Evolutionary conservation across 2,329 filamentous ascomycete genomes (phyloP).

Genomic region (Tolypocladium tundrense): DNA sequence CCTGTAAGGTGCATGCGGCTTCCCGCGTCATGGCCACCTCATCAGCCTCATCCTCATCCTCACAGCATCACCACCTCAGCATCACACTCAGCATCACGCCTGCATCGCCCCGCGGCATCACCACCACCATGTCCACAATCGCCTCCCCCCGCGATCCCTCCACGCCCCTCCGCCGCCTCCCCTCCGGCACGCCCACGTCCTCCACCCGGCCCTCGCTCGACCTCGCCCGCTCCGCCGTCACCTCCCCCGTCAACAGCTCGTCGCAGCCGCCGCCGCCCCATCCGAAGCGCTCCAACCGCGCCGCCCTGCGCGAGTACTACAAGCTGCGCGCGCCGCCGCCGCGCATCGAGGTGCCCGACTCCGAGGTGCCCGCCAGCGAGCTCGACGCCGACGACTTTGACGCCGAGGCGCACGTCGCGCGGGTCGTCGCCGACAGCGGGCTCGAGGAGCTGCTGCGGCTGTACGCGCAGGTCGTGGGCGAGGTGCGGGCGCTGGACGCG

Average conservation of each 20-base stretch:
- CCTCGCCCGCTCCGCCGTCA: slow-evolving; percentile 46
- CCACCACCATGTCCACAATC: slow-evolving; percentile 49
- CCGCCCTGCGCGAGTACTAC: slow-evolving; percentile 89
- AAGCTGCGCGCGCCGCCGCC: slow-evolving; percentile 48
- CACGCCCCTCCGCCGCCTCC: slow-evolving; percentile 45
- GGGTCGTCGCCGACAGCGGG: slow-evolving; percentile 49
- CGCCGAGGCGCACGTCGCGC: slow-evolving; percentile 55
- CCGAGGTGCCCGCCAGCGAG: slow-evolving; percentile 55
- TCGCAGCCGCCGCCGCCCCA: slow-evolving; percentile 23
- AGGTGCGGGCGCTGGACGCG: slow-evolving; percentile 83
- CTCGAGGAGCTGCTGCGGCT: slow-evolving; percentile 59
- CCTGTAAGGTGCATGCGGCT: not conserved
- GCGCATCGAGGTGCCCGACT: slow-evolving; percentile 34
- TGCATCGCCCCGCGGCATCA: too few species aligned
- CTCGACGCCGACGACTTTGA: slow-evolving; percentile 68
- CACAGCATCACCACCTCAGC: too few species aligned
- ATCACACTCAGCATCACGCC: not conserved
- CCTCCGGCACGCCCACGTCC: slow-evolving; percentile 55
- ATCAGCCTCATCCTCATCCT: not conserved
- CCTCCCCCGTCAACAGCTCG: slow-evolving; percentile 32
- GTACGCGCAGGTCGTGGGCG: slow-evolving; percentile 63
- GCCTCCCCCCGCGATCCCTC: slow-evolving; percentile 51
- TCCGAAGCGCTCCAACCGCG: slow-evolving; percentile 56
- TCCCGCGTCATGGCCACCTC: not conserved
- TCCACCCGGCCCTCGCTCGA: slow-evolving; percentile 70